These are phyloP conservation scores for Xylaria multiplex DNA, from an alignment of 2,329 filamentous ascomycete species.

Conservation along the genomic window DNA sequence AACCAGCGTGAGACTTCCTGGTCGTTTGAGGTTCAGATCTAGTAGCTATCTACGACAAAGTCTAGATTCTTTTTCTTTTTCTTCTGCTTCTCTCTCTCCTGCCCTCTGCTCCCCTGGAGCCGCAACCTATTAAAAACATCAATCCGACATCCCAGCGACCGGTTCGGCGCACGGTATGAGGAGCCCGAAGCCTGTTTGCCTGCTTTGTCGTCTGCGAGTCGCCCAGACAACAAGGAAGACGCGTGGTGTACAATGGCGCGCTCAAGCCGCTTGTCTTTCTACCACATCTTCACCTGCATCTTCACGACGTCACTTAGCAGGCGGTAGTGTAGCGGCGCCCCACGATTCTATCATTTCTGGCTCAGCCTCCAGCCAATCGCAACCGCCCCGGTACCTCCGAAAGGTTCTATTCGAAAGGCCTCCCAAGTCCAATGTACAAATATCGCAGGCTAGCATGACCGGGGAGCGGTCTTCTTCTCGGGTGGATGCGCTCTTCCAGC, in stretches of 20 bases:
- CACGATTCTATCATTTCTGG: constrained; percentile 4
- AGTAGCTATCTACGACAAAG: not conserved
- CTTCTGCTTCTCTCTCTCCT: not conserved
- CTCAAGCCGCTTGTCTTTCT: constrained; percentile 38
- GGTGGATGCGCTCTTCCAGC: constrained; percentile 45
- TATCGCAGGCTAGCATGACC: constrained; percentile 5
- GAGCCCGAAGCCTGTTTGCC: constrained; percentile 44
- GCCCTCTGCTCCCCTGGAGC: not conserved
- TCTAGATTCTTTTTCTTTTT: not conserved
- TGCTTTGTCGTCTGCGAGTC: constrained; percentile 48
- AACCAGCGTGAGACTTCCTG: not conserved
- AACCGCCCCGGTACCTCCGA: constrained; percentile 12
- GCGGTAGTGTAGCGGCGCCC: not conserved
- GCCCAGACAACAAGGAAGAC: constrained; percentile 38
- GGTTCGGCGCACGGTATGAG: constrained; percentile 44
- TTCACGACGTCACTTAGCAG: constrained; percentile 30
- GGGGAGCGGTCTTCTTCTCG: constrained; percentile 28
- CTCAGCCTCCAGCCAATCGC: not conserved
- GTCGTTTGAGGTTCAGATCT: not conserved
- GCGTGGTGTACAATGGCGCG: constrained; percentile 39
- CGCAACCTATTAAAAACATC: not conserved
- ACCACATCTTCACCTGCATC: constrained; percentile 22
- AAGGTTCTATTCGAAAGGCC: not conserved
- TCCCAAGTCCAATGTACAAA: constrained; percentile 11
- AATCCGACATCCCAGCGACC: constrained; percentile 19